Evolutionary conservation across 495 filamentous ascomycete genomes (phyloP).

Genomic region (Xylaria acuta): DNA sequence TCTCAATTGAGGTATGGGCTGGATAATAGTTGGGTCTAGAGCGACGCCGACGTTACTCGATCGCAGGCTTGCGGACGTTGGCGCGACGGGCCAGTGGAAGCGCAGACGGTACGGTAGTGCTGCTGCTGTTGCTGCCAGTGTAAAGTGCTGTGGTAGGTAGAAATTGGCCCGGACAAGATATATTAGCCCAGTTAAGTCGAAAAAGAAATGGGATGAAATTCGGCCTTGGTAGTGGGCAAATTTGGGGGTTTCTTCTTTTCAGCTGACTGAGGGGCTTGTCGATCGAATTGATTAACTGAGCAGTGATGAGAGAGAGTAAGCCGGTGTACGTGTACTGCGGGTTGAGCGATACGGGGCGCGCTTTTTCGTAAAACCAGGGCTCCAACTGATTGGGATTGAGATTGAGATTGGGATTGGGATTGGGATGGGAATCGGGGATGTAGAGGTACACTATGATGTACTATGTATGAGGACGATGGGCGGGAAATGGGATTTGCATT

Average conservation of each 20-base stretch:
- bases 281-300: slow-evolving; percentile 1
- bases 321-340: neutral
- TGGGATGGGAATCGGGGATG: neutral
- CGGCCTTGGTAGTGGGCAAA: slow-evolving; percentile 9
- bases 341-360: neutral
- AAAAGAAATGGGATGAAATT: slow-evolving; percentile 15
- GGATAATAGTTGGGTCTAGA: slow-evolving; percentile 21
- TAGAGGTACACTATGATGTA: neutral
- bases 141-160: neutral
- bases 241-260: slow-evolving; percentile 21
- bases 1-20: slow-evolving; percentile 22
- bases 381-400: slow-evolving; percentile 1
- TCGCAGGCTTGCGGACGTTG: slow-evolving; percentile 17
- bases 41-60: slow-evolving; percentile 26
- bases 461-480: neutral
- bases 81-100: slow-evolving; percentile 15
- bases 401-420: neutral
- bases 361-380: neutral
- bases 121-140: neutral
- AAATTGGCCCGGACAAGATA: neutral
- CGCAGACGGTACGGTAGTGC: neutral
- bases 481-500: neutral
- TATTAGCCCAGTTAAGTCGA: slow-evolving; percentile 19
- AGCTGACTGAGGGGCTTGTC: slow-evolving; percentile 19
- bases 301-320: slow-evolving; percentile 7